Evolutionary conservation across 768 basidiomycete genomes (phyloP).

Genomic region (Pisolithus tinctorius): DNA sequence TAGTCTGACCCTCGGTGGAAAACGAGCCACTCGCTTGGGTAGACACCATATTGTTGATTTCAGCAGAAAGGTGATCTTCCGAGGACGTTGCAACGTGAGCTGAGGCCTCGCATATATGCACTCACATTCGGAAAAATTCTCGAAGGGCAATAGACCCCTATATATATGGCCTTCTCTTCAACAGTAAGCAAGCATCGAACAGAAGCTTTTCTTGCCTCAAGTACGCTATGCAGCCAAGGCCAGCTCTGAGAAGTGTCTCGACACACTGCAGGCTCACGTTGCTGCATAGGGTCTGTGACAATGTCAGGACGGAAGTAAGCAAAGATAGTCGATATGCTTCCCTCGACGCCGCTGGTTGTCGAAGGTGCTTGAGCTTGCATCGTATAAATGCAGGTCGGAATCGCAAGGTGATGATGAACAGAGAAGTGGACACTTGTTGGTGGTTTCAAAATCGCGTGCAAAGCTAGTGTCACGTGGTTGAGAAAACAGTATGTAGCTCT

Average conservation of each 20-base stretch:
- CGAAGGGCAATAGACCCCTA: constrained; percentile 71
- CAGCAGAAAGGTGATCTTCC: constrained; percentile 24
- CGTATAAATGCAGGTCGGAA: not conserved
- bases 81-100: not conserved
- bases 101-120: not conserved
- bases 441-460: too few relatives aligned
- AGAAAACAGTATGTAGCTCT: not conserved
- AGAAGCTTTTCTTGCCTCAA: constrained; percentile 41
- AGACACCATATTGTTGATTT: constrained; percentile 23
- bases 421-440: too few relatives aligned
- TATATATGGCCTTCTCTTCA: constrained; percentile 6
- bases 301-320: constrained; percentile 4
- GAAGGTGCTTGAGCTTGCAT: constrained; percentile 22
- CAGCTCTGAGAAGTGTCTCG: constrained; percentile 65
- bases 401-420: too few relatives aligned
- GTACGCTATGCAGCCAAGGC: constrained; percentile 72
- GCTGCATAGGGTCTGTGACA: constrained; percentile 39
- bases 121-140: constrained; percentile 69
- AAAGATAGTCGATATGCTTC: not conserved
- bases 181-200: not conserved
- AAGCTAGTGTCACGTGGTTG: not conserved
- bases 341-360: constrained; percentile 20
- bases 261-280: constrained; percentile 64
- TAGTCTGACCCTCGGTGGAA: constrained; percentile 29
- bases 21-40: constrained; percentile 30